Evolutionary conservation across 768 basidiomycete species (phyloP).

Genomic region (Psilocybe azurescens): DNA sequence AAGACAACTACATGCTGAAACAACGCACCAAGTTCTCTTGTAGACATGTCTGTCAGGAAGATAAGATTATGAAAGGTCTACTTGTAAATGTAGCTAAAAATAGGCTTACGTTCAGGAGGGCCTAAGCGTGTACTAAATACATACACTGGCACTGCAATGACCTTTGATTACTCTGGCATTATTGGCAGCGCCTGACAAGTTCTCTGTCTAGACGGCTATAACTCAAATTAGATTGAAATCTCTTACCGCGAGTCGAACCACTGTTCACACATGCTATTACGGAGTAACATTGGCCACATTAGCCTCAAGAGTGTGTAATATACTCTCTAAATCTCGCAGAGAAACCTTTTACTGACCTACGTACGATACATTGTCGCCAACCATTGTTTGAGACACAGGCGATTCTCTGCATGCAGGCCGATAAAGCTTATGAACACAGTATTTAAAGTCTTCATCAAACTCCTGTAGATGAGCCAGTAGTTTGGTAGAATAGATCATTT

Average conservation of each 20-base stretch:
- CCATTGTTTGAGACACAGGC: too few relatives aligned
- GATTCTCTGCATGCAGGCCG: too few relatives aligned
- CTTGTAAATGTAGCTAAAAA: neutral
- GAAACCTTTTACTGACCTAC: too few relatives aligned
- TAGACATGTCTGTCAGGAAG: neutral
- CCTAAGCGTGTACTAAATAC: neutral
- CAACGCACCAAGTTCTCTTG: neutral
- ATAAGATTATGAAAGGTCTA: slow-evolving; percentile 6
- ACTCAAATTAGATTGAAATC: too few relatives aligned
- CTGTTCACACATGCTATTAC: neutral
- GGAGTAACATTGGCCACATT: neutral
- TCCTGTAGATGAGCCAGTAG: neutral
- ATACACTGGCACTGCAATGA: neutral
- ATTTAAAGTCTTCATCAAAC: neutral
- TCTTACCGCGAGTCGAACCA: neutral
- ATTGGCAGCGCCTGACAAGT: neutral
- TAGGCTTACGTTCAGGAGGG: neutral
- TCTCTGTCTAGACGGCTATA: neutral
- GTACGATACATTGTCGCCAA: too few relatives aligned
- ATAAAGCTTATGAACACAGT: too few relatives aligned
- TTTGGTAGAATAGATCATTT: neutral
- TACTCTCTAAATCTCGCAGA: too few relatives aligned
- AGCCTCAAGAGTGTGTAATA: neutral
- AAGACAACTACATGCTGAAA: neutral
- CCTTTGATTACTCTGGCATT: neutral